A percentile compares a stretch with the other conserved stretches of the same genome.
Conservation (phyloP, 345 rosid species). For the Sisymbrium irio region DNA sequence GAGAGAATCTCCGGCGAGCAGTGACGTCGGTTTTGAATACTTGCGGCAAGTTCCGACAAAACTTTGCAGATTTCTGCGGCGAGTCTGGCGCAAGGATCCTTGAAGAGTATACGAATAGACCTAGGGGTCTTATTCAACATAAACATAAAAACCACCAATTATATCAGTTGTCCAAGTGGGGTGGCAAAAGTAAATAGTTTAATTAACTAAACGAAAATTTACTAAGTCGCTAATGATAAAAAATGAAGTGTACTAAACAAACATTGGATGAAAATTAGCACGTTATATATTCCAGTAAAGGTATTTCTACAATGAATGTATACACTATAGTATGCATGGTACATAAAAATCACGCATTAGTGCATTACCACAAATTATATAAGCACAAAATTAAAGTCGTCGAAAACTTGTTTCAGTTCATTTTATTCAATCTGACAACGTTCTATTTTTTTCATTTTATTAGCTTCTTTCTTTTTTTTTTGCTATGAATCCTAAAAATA, state of each 20-base stretch:
- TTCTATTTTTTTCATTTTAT: neutral
- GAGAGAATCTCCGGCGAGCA: slow-evolving; percentile 80
- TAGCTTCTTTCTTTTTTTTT: neutral
- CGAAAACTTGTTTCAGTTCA: neutral
- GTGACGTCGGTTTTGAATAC: slow-evolving; percentile 54
- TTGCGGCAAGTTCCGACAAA: slow-evolving; percentile 54
- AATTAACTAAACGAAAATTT: neutral
- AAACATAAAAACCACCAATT: neutral
- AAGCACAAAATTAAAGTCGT: neutral
- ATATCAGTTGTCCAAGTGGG: neutral
- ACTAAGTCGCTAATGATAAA: neutral
- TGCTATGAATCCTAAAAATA: neutral
- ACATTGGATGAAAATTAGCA: neutral
- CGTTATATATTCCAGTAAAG: neutral
- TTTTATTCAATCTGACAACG: neutral
- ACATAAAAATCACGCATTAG: neutral
- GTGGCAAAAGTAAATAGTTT: neutral
- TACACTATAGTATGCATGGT: too few species aligned
- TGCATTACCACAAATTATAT: too few species aligned
- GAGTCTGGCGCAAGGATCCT: slow-evolving; percentile 63
- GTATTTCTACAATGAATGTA: neutral
- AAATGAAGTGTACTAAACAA: neutral
- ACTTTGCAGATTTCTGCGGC: slow-evolving; percentile 68
- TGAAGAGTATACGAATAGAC: slow-evolving; percentile 65
- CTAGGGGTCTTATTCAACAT: slow-evolving; percentile 57